Percentiles rank a stretch among this genome's conserved stretches.
These are phyloP conservation scores for Babesia divergens DNA, from an alignment of 169 alveolate species.

Conservation along the genomic window DNA sequence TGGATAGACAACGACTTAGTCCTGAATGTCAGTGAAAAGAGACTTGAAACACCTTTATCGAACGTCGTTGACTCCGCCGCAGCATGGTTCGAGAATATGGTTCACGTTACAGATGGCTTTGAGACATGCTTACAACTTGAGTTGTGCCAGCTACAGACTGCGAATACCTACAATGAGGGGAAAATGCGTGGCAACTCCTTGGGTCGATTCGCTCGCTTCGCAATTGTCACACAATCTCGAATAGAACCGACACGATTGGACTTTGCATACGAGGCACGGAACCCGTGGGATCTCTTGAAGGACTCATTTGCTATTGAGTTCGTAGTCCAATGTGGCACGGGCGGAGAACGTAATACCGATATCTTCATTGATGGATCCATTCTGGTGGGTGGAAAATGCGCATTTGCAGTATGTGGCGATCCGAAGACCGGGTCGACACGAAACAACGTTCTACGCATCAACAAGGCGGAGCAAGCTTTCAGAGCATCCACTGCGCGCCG, in stretches of 20 bases:
- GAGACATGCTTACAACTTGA: constrained; percentile 6
- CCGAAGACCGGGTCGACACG: background rate
- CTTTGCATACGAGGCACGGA: background rate
- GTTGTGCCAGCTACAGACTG: constrained; percentile 4
- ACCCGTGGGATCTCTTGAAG: background rate
- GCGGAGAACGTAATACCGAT: background rate
- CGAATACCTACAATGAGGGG: background rate
- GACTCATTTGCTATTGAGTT: constrained; percentile 14
- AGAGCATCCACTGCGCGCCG: background rate
- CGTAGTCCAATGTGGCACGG: constrained; percentile 7
- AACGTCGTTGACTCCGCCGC: background rate
- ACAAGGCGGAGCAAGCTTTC: background rate
- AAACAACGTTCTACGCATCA: background rate
- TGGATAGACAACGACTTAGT: constrained; percentile 17
- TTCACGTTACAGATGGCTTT: constrained; percentile 37
- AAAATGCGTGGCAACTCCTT: constrained; percentile 2
- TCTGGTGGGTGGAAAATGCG: background rate
- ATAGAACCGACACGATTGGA: background rate
- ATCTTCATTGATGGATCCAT: background rate
- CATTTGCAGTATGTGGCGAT: background rate
- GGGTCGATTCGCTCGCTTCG: constrained; percentile 11
- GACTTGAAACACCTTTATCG: constrained; percentile 10
- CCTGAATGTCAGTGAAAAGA: constrained; percentile 10
- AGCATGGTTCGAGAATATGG: constrained; percentile 33
- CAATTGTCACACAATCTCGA: background rate